Base-by-base conservation (phyloP, 1,139 yeast genomes). In the Suhomyces yuchorum region DNA sequence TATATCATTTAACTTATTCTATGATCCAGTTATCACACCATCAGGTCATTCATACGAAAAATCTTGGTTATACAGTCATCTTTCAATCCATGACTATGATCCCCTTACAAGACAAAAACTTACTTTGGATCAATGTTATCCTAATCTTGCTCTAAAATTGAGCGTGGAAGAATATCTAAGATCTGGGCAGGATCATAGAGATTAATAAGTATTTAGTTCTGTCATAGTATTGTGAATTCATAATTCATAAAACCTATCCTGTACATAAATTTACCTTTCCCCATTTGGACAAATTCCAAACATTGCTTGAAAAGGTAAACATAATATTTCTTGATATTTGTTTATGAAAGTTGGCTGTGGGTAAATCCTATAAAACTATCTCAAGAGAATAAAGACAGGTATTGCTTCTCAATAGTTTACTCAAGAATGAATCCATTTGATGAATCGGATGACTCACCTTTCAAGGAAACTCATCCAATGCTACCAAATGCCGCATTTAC, bases 41-140 rank as follows among this genome's bases (percentile, higher is more conserved):
- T 68, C 78, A n/a, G 82, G 82, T 1, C 72, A 70, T 40, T 67
- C 80, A 1, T 78, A 73, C 54, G 82, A 77, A 53, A 67, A 70
- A 48, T 54, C 75, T 1, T 67, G 73, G 65, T 58, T 77, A 17
- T 51, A 67, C 46, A 70, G 68, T 49, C 76, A 74, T 54, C 58
- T 77, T 41, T 58, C 61, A 38, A 62, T 56, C 24, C 61, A 66
- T 52, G 64, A 66, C 14, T 63, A 63, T 24, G 81, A 77, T 53
- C 81, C 80, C 4, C 59, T 73, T 42, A 65, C 58, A 1, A 51
- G 61, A 39, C 56, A 57, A 38, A 59, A 57, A 28, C 53, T 59
- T 7, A 43, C 56, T 1, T 50, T 52, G 30, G 53, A 51, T 4
- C 59, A 60, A 37, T 60, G 65, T 46, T 59, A 59, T 36, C 59